Evolutionary conservation across 345 rosid genomes (phyloP).

Genomic region (Fremontodendron californicum): DNA sequence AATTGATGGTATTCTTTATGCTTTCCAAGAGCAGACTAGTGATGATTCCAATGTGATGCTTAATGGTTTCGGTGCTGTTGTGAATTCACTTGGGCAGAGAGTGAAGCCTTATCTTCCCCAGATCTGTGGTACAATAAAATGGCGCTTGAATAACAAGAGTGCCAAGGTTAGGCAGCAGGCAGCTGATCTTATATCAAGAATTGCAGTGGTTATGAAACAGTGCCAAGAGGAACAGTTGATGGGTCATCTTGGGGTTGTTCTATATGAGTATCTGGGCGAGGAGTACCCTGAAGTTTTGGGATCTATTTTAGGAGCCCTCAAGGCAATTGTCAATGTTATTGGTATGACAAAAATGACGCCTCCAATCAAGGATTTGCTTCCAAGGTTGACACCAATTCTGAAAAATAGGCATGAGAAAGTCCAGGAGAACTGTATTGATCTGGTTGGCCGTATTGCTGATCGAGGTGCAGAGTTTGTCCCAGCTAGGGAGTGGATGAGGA

Average conservation of each 20-base stretch:
- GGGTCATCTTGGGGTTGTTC: conserved; percentile 99
- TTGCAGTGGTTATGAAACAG: conserved; percentile 98
- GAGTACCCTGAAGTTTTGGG: conserved; percentile 99
- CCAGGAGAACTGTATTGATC: conserved; percentile 57
- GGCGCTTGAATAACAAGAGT: conserved; percentile 98
- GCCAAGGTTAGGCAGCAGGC: conserved; percentile 99
- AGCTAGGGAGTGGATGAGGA: conserved; percentile 37
- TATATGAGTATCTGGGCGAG: conserved; percentile 96
- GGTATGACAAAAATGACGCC: conserved; percentile 69
- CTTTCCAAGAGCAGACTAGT: conserved; percentile 97
- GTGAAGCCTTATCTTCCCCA: conserved; percentile 99
- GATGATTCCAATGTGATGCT: conserved; percentile 99
- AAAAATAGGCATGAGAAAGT: conserved; percentile 99
- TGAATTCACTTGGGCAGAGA: conserved; percentile 70
- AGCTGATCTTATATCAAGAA: conserved; percentile 94
- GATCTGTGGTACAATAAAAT: conserved; percentile 99
- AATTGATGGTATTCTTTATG: conserved; percentile 96
- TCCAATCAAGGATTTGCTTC: conserved; percentile 97
- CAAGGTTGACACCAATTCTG: conserved; percentile 93
- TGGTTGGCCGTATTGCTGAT: too few relatives aligned
- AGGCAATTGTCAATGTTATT: conserved; percentile 86
- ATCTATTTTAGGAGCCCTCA: conserved; percentile 97
- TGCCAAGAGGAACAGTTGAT: conserved; percentile 97
- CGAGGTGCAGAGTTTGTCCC: too few relatives aligned
- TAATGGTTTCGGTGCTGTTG: conserved; percentile 89